These are phyloP conservation scores for Orbilia quercus DNA, from an alignment of 2,329 filamentous ascomycete genomes.

Conservation along the genomic window DNA sequence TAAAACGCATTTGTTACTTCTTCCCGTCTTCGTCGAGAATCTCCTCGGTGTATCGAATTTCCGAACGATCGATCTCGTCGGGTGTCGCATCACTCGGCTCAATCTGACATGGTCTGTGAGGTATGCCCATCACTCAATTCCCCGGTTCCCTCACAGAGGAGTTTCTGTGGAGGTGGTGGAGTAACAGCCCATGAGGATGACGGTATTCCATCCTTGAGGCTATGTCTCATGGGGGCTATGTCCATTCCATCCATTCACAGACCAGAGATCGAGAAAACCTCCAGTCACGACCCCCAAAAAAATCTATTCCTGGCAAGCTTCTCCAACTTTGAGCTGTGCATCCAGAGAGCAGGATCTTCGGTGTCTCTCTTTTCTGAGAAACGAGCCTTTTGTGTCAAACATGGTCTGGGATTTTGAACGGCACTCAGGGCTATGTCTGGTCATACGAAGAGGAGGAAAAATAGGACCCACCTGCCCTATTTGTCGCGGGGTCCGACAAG, in stretches of 20 bases:
- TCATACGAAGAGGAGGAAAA: conserved; percentile 38
- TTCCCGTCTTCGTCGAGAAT: conserved; percentile 23
- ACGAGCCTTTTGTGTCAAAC: conserved; percentile 44
- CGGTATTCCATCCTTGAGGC: conserved; percentile 36
- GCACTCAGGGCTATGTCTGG: conserved; percentile 51
- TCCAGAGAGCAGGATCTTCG: conserved; percentile 3
- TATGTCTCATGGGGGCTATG: conserved; percentile 52
- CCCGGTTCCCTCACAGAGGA: conserved; percentile 20
- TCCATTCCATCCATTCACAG: conserved; percentile 50
- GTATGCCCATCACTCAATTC: conserved; percentile 46
- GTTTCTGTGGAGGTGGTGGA: background rate
- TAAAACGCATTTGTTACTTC: conserved; percentile 40
- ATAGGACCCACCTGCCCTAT: conserved; percentile 54
- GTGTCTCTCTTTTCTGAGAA: conserved; percentile 10
- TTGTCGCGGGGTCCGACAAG: conserved; percentile 55
- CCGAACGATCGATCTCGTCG: background rate
- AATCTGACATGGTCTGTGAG: conserved; percentile 43
- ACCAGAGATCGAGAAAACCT: conserved; percentile 48
- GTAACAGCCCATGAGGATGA: conserved; percentile 19
- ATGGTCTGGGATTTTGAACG: conserved; percentile 40
- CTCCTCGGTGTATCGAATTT: conserved; percentile 15
- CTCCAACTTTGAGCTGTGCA: background rate
- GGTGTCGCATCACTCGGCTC: conserved; percentile 47
- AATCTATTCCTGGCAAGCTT: conserved; percentile 50
- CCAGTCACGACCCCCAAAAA: conserved; percentile 29